Conservation (phyloP, 306 rosid genomes). For the Comarum palustre region DNA sequence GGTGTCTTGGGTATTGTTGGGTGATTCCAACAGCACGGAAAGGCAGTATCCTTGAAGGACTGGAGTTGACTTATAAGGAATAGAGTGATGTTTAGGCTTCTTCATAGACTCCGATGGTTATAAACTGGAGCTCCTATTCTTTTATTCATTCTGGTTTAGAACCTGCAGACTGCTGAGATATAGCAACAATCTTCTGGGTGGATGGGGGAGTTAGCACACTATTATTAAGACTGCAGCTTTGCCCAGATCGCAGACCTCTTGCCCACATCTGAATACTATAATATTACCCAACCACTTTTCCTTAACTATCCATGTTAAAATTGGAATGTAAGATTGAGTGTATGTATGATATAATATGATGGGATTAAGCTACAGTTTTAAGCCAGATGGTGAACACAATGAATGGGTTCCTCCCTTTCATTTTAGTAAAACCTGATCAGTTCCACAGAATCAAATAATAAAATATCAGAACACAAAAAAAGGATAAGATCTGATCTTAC, state of each 20-base stretch:
- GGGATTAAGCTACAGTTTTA: not conserved
- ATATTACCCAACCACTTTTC: not conserved
- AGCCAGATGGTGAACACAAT: not conserved
- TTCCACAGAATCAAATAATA: not conserved
- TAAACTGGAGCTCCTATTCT: not conserved
- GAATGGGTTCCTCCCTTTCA: not conserved
- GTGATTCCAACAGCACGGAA: not conserved
- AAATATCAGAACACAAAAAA: constrained; percentile 20
- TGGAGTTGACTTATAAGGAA: not conserved
- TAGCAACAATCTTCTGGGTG: not conserved
- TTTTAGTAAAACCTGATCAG: not conserved
- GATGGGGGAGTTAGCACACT: not conserved
- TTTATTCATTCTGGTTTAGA: not conserved
- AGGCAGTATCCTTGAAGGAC: not conserved
- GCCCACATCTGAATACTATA: not conserved
- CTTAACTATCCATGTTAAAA: not conserved
- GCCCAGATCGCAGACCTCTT: not conserved
- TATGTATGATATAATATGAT: not conserved
- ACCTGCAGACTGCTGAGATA: not conserved
- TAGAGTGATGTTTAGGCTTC: not conserved
- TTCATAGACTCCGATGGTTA: not conserved
- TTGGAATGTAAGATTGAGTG: not conserved
- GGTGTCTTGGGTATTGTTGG: not conserved
- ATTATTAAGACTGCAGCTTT: not conserved
- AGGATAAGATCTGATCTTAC: constrained; percentile 45